Percentiles rank a stretch among this genome's conserved stretches.
These are phyloP conservation scores for Metschnikowia colocasiae DNA, from an alignment of 805 yeast species.

Conservation along the genomic window DNA sequence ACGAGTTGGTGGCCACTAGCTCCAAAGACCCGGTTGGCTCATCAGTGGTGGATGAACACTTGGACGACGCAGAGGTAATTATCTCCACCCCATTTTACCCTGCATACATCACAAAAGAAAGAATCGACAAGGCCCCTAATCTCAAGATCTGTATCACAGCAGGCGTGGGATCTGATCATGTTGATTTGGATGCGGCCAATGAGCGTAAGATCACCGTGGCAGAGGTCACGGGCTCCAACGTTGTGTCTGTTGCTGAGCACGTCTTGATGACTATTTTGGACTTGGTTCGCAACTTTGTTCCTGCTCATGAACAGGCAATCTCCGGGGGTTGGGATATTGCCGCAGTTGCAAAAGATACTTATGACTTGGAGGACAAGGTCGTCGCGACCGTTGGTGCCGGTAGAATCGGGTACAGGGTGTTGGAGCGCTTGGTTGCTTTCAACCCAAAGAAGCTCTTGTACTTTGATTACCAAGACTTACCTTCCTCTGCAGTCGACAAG, in stretches of 20 bases:
- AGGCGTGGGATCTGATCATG: conserved; percentile 82
- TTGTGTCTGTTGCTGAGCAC: conserved; percentile 77
- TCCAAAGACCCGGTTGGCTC: conserved; percentile 61
- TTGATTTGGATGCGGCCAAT: conserved; percentile 67
- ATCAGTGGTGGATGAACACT: conserved; percentile 58
- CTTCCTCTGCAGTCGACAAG: conserved; percentile 45
- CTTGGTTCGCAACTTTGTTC: conserved; percentile 72
- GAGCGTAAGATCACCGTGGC: conserved; percentile 61
- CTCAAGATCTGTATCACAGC: conserved; percentile 72
- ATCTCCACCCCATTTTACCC: conserved; percentile 85
- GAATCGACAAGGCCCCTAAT: conserved; percentile 66
- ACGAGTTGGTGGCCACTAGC: conserved; percentile 59
- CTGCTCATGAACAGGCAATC: conserved; percentile 68
- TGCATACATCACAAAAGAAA: conserved; percentile 63
- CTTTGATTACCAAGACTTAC: conserved; percentile 70
- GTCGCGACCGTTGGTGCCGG: conserved; percentile 82
- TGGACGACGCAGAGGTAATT: conserved; percentile 69
- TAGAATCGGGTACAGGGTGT: conserved; percentile 72
- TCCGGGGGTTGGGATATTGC: conserved; percentile 74
- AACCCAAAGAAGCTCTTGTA: conserved; percentile 70
- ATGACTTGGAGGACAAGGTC: conserved; percentile 71
- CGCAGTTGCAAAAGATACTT: conserved; percentile 62
- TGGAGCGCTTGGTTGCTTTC: conserved; percentile 68
- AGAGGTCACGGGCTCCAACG: conserved; percentile 83
- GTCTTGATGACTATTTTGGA: conserved; percentile 69